Percentiles rank a stretch among this genome's conserved stretches.
phyloP scores from a whole-genome alignment of 2,329 filamentous ascomycete genomes.

The Colletotrichum liaoningense region DNA sequence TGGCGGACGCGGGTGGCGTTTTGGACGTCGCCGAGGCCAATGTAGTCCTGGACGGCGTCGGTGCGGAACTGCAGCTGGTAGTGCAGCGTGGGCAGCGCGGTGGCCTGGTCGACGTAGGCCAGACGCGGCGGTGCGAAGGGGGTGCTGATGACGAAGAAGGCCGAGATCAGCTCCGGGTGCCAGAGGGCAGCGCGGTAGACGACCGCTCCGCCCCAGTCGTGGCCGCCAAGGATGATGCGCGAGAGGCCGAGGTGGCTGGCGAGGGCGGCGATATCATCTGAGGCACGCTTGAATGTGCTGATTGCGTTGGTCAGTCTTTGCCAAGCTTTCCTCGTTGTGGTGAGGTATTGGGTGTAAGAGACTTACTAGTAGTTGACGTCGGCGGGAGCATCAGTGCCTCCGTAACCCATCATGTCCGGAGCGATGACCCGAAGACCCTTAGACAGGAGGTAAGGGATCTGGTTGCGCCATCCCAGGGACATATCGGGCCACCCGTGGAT shows the following conservation, averaged over 20 bases:
- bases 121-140: constrained; percentile 69
- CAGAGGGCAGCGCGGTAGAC: constrained; percentile 77
- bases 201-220: constrained; percentile 84
- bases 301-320: constrained; percentile 47
- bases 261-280: constrained; percentile 78
- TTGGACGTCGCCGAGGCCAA: constrained; percentile 52
- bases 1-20: constrained; percentile 69
- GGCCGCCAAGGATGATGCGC: constrained; percentile 79
- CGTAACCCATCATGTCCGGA: constrained; percentile 84
- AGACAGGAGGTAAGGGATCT: constrained; percentile 76
- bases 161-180: constrained; percentile 74
- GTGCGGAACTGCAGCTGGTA: constrained; percentile 82
- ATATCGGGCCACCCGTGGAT: constrained; percentile 81
- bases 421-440: constrained; percentile 78
- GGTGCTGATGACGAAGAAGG: constrained; percentile 80
- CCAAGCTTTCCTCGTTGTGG: too few relatives aligned
- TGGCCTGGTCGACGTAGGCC: constrained; percentile 64
- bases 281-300: constrained; percentile 76
- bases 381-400: constrained; percentile 72
- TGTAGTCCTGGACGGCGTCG: constrained; percentile 57
- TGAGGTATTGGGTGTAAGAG: too few relatives aligned
- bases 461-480: constrained; percentile 81
- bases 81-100: constrained; percentile 74
- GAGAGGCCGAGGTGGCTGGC: constrained; percentile 60
- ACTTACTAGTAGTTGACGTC: constrained; percentile 25